phyloP scores from a whole-genome alignment of 805 yeast species.

The Teunomyces atbi region DNA sequence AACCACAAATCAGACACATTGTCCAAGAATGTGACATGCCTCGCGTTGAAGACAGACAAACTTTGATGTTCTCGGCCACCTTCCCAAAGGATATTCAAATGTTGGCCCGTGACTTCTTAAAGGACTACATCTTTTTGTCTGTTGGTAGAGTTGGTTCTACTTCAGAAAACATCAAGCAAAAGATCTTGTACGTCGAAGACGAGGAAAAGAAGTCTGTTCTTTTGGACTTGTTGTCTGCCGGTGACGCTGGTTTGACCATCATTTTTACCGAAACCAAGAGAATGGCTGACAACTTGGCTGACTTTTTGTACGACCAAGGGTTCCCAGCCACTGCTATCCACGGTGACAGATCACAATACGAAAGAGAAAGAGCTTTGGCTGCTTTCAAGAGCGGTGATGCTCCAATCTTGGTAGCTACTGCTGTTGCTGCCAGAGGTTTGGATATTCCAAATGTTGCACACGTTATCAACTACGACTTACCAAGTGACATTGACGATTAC shows the following conservation, averaged over 20 bases:
- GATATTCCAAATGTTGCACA: constrained; percentile 99
- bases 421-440: constrained; percentile 99
- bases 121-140: constrained; percentile 91
- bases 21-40: constrained; percentile 99
- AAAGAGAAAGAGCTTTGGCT: constrained; percentile 96
- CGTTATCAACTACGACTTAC: constrained; percentile 95
- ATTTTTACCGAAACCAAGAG: constrained; percentile 98
- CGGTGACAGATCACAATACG: constrained; percentile 97
- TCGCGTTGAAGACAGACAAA: constrained; percentile 83
- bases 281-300: constrained; percentile 95
- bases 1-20: constrained; percentile 97
- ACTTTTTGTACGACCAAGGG: constrained; percentile 81
- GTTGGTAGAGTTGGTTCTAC: constrained; percentile 99
- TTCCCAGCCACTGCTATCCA: constrained; percentile 98
- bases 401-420: constrained; percentile 96
- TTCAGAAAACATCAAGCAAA: constrained; percentile 96
- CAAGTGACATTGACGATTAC: constrained; percentile 95
- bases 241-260: constrained; percentile 82
- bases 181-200: constrained; percentile 85
- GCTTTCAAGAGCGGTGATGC: constrained; percentile 90
- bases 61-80: constrained; percentile 98
- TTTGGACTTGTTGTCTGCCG: constrained; percentile 77
- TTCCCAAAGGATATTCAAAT: constrained; percentile 97
- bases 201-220: constrained; percentile 90
- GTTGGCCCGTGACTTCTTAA: constrained; percentile 95